phyloP scores from a whole-genome alignment of 2,329 filamentous ascomycete species.

The Amesomyces nigricolor region DNA sequence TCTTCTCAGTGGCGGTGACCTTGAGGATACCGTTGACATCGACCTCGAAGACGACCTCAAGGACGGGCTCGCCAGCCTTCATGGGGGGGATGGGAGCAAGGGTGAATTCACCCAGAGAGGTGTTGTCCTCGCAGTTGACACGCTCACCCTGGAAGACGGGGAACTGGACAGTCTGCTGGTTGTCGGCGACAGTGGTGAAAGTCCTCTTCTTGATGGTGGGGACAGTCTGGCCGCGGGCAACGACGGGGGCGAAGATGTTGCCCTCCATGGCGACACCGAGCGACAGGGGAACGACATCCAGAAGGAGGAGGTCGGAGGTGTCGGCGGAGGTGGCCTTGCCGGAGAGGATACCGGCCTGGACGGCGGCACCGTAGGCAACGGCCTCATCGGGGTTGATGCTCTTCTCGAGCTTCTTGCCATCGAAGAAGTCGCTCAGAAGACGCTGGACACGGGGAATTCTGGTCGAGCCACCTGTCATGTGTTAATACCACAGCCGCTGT shows the following conservation, averaged over 20 bases:
- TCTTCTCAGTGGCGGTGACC: constrained; percentile 99
- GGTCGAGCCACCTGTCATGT: too few relatives aligned
- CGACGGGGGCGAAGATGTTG: constrained; percentile 95
- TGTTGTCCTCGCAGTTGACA: constrained; percentile 98
- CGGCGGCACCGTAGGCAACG: constrained; percentile 96
- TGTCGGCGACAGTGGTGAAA: constrained; percentile 79
- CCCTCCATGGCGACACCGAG: constrained; percentile 98
- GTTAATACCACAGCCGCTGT: too few relatives aligned
- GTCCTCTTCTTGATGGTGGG: constrained; percentile 80
- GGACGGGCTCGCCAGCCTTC: constrained; percentile 91
- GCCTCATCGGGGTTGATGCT: constrained; percentile 99
- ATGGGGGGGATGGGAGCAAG: constrained; percentile 81
- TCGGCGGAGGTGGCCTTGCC: constrained; percentile 96
- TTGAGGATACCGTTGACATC: constrained; percentile 99
- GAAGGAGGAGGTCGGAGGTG: constrained; percentile 86
- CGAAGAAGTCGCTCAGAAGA: constrained; percentile 97
- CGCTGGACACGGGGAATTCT: constrained; percentile 94
- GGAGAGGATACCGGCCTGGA: constrained; percentile 97
- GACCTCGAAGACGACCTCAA: constrained; percentile 98
- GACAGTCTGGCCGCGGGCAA: constrained; percentile 71
- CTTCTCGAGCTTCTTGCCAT: constrained; percentile 99
- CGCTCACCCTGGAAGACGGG: constrained; percentile 94
- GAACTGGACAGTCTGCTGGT: constrained; percentile 82
- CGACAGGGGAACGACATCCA: constrained; percentile 93
- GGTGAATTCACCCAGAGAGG: constrained; percentile 94